Conservation (phyloP, 2,329 filamentous ascomycete genomes). For the Ascocoryne sarcoides region DNA sequence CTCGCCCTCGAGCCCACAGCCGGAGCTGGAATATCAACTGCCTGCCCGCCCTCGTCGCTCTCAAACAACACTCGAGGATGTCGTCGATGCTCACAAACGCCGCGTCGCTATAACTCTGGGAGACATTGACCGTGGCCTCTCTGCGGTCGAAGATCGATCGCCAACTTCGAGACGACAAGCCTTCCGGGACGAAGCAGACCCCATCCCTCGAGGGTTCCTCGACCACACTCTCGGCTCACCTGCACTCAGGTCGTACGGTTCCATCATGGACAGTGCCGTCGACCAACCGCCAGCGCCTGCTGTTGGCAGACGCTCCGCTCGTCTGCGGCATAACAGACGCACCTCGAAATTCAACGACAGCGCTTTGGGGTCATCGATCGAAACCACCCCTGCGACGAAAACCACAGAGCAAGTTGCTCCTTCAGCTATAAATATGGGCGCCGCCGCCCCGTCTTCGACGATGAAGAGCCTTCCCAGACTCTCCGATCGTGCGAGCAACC, state of each 20-base stretch:
- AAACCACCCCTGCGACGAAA: constrained; percentile 47
- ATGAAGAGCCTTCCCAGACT: constrained; percentile 49
- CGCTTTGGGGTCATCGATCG: constrained; percentile 76
- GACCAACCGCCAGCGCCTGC: constrained; percentile 26
- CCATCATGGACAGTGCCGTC: constrained; percentile 34
- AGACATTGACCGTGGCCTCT: constrained; percentile 55
- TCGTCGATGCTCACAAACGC: constrained; percentile 59
- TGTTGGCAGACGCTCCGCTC: constrained; percentile 43
- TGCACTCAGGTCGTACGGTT: constrained; percentile 23
- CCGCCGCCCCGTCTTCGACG: constrained; percentile 38
- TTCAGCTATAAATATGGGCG: constrained; percentile 54
- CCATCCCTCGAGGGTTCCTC: constrained; percentile 52
- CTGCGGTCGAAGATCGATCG: constrained; percentile 35
- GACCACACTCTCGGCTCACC: constrained; percentile 45
- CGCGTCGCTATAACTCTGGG: constrained; percentile 59
- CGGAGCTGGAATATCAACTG: constrained; percentile 33
- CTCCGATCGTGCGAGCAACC: constrained; percentile 59
- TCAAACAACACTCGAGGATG: constrained; percentile 62
- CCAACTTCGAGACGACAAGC: constrained; percentile 30
- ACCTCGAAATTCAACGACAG: constrained; percentile 68
- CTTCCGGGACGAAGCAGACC: constrained; percentile 47
- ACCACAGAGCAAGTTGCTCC: constrained; percentile 34
- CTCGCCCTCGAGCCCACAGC: constrained; percentile 32
- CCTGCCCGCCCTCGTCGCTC: constrained; percentile 51
- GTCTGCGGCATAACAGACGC: constrained; percentile 44